Conservation (phyloP, 1,139 yeast genomes). For the Candida tunisiensis region DNA sequence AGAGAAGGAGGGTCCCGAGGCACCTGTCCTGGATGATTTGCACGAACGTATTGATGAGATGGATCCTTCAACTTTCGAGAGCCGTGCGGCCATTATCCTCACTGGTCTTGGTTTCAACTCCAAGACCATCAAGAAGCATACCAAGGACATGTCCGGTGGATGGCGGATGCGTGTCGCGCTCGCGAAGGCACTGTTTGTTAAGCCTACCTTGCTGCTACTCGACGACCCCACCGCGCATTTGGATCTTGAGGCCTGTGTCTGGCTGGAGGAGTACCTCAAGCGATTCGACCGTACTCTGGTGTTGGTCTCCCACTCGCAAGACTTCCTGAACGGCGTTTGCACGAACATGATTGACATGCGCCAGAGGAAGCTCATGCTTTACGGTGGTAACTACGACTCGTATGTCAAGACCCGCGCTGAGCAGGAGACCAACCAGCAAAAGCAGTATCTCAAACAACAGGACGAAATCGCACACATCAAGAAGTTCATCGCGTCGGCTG, state of each 20-base stretch:
- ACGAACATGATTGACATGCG: conserved; percentile 98
- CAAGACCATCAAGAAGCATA: conserved; percentile 68
- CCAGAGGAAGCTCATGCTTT: conserved; percentile 46
- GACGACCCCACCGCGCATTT: conserved; percentile 99
- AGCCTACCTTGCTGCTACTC: conserved; percentile 40
- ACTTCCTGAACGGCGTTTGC: conserved; percentile 98
- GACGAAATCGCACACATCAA: conserved; percentile 97
- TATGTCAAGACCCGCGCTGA: conserved; percentile 89
- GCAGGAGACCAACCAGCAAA: conserved; percentile 94
- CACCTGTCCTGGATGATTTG: conserved; percentile 66
- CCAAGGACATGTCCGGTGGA: conserved; percentile 99
- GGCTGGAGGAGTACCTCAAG: conserved; percentile 97
- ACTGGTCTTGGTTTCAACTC: conserved; percentile 95
- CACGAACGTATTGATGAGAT: conserved; percentile 91
- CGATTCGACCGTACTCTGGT: conserved; percentile 87
- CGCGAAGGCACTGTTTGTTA: conserved; percentile 66
- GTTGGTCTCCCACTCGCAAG: conserved; percentile 95
- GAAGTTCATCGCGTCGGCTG: conserved; percentile 98
- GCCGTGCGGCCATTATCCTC: conserved; percentile 89
- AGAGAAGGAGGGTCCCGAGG: conserved; percentile 88
- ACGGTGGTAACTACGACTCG: conserved; percentile 98
- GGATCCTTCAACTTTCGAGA: conserved; percentile 94
- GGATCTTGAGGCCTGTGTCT: conserved; percentile 98
- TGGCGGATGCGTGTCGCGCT: conserved; percentile 90
- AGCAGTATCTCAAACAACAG: conserved; percentile 92